Evolutionary conservation across 73 alveolate species (phyloP), one percentile per base, ranked within the genome.

Genomic region (Paramecium sexaurelia): DNA sequence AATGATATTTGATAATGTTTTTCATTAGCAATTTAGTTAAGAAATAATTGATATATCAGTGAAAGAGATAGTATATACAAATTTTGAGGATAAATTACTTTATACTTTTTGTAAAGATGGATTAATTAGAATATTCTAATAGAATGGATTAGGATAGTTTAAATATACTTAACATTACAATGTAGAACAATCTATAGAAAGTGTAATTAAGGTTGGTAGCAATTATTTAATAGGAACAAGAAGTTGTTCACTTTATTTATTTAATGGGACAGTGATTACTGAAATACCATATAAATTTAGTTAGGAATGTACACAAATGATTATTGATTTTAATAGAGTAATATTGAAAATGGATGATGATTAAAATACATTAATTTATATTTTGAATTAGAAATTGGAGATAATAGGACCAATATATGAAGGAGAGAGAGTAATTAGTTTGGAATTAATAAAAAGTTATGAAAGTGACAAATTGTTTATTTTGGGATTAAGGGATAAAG

Each of bases 21-120:
- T 61, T 29, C 8, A 61, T 4, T 6, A 61, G 19, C n/a, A 61
- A 24, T 0, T 5, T 11, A 17, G 47, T 5, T 11, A 61, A 27
- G 7, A 26, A 61, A 32, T 61, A 29, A 26, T 15, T 22, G 83
- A 61, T 61, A 61, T 61, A 11, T 26, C 47, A 61, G n/a, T 61
- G 26, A 61, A 61, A 26, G 43, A 61, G 39, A 29, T 61, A 7
- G 83, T 24, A 24, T 61, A 61, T 61, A 29, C 47, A 26, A 2
- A 61, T 29, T 61, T 61, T 5, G 83, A 61, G 43, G 5, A 26
- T 29, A 20, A 45, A 61, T 29, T 6, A 32, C 45, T 61, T 26
- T 61, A 6, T 26, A 61, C 83, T 6, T 61, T 61, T 61, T 61
- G 83, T 61, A 61, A 32, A 11, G 83, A 61, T 61, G 83, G 83